These are phyloP conservation scores for Populus tremula DNA, from an alignment of 345 rosid species.

Conservation along the genomic window DNA sequence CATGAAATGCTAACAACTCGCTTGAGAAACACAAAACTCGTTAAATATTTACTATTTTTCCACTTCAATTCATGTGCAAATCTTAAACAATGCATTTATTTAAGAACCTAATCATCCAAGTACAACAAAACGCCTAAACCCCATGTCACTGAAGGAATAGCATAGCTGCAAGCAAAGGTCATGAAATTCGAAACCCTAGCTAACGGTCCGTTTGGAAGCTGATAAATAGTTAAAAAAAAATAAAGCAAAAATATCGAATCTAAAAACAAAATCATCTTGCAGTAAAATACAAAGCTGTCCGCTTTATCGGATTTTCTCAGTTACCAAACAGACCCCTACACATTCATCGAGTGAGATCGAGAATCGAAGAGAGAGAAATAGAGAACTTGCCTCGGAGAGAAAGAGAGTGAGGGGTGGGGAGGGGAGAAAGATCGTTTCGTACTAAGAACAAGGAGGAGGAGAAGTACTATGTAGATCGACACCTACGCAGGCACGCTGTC, in stretches of 20 bases:
- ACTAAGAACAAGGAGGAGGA: not conserved
- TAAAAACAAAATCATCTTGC: not conserved
- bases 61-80: not conserved
- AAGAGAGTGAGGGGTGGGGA: not conserved
- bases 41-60: not conserved
- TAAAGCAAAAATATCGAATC: not conserved
- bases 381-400: slow-evolving; percentile 14
- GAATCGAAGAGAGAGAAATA: not conserved
- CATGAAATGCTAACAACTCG: not conserved
- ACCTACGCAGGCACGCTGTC: slow-evolving; percentile 1
- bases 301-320: not conserved
- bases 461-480: not conserved
- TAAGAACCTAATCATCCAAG: not conserved
- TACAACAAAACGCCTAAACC: not conserved
- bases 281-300: not conserved
- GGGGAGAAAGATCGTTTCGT: no score
- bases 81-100: not conserved
- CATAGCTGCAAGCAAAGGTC: not conserved
- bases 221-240: not conserved
- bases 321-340: not conserved
- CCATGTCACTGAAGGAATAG: not conserved
- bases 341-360: not conserved
- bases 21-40: not conserved
- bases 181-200: slow-evolving; percentile 11
- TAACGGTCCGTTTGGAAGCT: not conserved